phyloP scores from a whole-genome alignment of 2,329 filamentous ascomycete species.

The Knufia fluminis region DNA sequence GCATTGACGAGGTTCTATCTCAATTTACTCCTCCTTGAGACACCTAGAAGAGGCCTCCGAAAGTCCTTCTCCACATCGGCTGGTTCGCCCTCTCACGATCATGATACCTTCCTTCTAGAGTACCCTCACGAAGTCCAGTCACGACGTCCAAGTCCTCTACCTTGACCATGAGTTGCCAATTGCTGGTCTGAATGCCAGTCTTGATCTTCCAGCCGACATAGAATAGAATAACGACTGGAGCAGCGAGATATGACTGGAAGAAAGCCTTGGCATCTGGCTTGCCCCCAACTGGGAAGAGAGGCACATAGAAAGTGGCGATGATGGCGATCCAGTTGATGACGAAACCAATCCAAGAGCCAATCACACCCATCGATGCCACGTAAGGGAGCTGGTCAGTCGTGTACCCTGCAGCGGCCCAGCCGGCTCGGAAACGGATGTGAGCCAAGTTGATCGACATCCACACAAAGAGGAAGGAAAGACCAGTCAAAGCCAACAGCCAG shows the following conservation, averaged over 20 bases:
- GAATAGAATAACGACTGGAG: slow-evolving; percentile 19
- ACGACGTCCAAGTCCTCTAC: background rate
- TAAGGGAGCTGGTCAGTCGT: slow-evolving; percentile 69
- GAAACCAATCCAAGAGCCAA: slow-evolving; percentile 74
- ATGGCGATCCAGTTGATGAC: slow-evolving; percentile 66
- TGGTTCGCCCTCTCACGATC: background rate
- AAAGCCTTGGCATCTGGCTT: slow-evolving; percentile 17
- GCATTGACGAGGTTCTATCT: too few relatives aligned
- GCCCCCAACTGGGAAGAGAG: slow-evolving; percentile 60
- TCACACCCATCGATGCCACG: slow-evolving; percentile 64
- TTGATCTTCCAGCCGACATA: slow-evolving; percentile 18
- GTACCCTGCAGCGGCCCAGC: slow-evolving; percentile 62
- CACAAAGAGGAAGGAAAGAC: slow-evolving; percentile 63
- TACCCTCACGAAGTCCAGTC: background rate
- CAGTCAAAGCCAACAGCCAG: slow-evolving; percentile 73
- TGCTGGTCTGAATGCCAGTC: background rate
- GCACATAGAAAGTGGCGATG: slow-evolving; percentile 80
- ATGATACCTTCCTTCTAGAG: background rate
- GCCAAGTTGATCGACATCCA: slow-evolving; percentile 43
- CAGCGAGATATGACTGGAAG: slow-evolving; percentile 23
- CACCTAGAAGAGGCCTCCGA: background rate
- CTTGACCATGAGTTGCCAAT: background rate
- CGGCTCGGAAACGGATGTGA: slow-evolving; percentile 82
- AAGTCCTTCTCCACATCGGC: background rate
- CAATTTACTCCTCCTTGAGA: background rate